Base-by-base conservation (phyloP, 2,329 filamentous ascomycete genomes). In the Xylaria multiplex region DNA sequence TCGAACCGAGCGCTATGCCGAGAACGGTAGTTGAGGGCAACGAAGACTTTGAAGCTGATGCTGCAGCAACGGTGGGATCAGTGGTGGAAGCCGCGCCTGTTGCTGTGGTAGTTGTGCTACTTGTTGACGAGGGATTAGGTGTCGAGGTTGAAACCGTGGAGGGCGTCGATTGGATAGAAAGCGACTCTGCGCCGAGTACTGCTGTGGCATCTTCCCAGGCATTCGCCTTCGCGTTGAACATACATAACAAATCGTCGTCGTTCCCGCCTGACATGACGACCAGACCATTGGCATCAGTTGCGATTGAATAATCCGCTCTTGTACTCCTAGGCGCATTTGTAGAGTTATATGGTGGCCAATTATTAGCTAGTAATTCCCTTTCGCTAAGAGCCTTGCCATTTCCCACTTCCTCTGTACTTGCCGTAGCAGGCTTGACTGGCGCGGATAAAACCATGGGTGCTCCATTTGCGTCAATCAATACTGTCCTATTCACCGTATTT, bases 211-310 rank as follows among this genome's bases (percentile, higher is more conserved):
- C 90, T 24, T 91, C 79, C 95, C 95, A 98, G 52, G 84, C 81
- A 77, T 97, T 97, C 52, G 87, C 79, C 11, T 84, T 85, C 50
- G 89, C 88, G 73, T 97, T 85, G 78, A 97, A 98, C 66, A 97
- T 87, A 69, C 86, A 88, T 5, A 98, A 75, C 0, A 91, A 85
- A 66, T 91, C 85, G 1, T 90, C 80, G 6, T 82, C 78, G 71
- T 86, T 88, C 30, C 93, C 93, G 50, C 93, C 92, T n/a, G 90
- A 88, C 66, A 97, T 88, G 14, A 96, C 91, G 1, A 95, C 87
- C 69, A 90, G 80, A 3, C 91, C 92, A 68, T 86, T 79, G 1
- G 84, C 74, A 66, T 87, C 89, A 71, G 90, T 86, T 0, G 93
- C 91, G 16, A 97, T 77, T 0, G 92, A 90, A 74, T 88, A 96